Percentiles rank a stretch among this genome's conserved stretches.
phyloP scores from a whole-genome alignment of 2,329 filamentous ascomycete genomes.

The Hypocrella siamensis region DNA sequence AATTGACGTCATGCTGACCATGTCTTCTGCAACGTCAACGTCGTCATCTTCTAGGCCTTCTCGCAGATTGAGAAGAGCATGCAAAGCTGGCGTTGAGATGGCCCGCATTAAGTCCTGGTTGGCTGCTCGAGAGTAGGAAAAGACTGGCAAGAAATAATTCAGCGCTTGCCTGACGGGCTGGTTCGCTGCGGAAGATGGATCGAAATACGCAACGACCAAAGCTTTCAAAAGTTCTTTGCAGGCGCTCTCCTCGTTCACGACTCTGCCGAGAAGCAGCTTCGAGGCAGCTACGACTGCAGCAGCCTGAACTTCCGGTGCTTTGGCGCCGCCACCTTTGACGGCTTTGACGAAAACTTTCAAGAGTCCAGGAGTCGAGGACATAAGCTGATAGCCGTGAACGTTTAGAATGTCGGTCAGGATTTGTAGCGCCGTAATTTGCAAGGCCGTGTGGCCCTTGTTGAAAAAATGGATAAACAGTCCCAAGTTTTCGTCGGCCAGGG shows the following conservation, averaged over 20 bases:
- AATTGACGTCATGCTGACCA: slow-evolving; percentile 64
- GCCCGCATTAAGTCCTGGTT: slow-evolving; percentile 72
- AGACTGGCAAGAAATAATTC: slow-evolving; percentile 89
- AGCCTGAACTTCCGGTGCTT: slow-evolving; percentile 59
- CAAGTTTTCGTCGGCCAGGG: slow-evolving; percentile 82
- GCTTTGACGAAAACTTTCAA: slow-evolving; percentile 78
- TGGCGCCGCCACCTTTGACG: slow-evolving; percentile 54
- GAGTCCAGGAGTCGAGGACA: slow-evolving; percentile 50
- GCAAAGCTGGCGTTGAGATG: slow-evolving; percentile 59
- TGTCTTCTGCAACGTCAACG: slow-evolving; percentile 57
- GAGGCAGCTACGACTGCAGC: slow-evolving; percentile 68
- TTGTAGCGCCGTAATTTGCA: slow-evolving; percentile 82
- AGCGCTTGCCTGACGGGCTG: slow-evolving; percentile 73
- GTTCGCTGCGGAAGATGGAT: slow-evolving; percentile 66
- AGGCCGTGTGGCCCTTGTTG: slow-evolving; percentile 73
- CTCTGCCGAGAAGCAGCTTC: slow-evolving; percentile 70
- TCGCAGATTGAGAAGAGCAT: slow-evolving; percentile 56
- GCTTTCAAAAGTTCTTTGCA: slow-evolving; percentile 67
- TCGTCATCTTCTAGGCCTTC: slow-evolving; percentile 63
- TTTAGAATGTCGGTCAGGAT: slow-evolving; percentile 89
- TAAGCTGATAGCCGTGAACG: slow-evolving; percentile 68
- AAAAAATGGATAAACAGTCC: slow-evolving; percentile 93
- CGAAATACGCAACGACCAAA: slow-evolving; percentile 76
- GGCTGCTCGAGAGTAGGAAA: slow-evolving; percentile 69
- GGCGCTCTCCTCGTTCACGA: slow-evolving; percentile 54